Conservation (phyloP, 192 early-diverging fungal genomes). For the Rhizoclosmatium globosum region DNA sequence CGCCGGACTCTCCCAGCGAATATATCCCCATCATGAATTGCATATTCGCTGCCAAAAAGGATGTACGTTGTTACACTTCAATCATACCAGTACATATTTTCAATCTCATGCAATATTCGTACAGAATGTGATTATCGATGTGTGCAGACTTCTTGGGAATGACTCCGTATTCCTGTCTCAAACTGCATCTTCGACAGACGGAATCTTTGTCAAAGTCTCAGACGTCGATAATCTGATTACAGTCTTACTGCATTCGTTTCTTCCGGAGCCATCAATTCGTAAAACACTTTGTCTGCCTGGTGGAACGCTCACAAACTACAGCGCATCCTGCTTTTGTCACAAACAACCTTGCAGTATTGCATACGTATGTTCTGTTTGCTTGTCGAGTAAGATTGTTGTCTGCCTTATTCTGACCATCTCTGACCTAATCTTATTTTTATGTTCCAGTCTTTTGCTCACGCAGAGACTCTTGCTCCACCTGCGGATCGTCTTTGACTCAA, state of each 20-base stretch:
- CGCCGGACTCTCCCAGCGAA: constrained; percentile 84
- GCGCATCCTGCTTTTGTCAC: constrained; percentile 98
- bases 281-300: constrained; percentile 75
- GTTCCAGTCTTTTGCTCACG: constrained; percentile 8
- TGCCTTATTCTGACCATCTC: neutral
- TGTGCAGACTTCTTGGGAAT: constrained; percentile 80
- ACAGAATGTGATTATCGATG: constrained; percentile 88
- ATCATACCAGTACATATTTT: neutral
- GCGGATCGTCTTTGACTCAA: neutral
- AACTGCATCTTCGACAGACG: constrained; percentile 88
- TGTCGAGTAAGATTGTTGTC: constrained; percentile 73
- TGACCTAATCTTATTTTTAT: constrained; percentile 2
- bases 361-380: constrained; percentile 97
- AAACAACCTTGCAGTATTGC: constrained; percentile 91
- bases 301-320: constrained; percentile 87
- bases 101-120: neutral
- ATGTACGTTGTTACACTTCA: constrained; percentile 49
- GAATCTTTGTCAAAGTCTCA: constrained; percentile 80
- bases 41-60: constrained; percentile 96
- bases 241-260: constrained; percentile 78
- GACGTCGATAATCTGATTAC: constrained; percentile 80
- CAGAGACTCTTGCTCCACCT: constrained; percentile 11
- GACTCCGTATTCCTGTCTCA: constrained; percentile 93
- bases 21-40: constrained; percentile 98
- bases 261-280: constrained; percentile 83